Percentiles rank a stretch among this genome's conserved stretches.
Evolutionary conservation across 1,284 basidiomycete species (phyloP).

Genomic region (Leccinum holopus): DNA sequence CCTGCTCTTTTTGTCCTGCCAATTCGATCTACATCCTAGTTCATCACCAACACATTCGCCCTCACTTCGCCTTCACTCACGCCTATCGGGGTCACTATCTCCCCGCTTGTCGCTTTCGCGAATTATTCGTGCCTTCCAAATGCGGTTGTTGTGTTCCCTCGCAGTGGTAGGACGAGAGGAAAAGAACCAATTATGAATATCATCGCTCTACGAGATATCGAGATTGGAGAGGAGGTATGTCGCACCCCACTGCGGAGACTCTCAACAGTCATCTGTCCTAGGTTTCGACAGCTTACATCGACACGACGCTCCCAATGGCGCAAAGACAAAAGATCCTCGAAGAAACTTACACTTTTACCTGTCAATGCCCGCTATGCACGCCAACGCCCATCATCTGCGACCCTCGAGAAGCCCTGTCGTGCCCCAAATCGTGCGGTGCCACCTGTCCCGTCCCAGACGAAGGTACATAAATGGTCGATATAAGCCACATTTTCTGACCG

Average conservation of each 20-base stretch:
- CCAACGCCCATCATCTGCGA: conserved; percentile 44
- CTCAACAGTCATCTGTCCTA: conserved; percentile 24
- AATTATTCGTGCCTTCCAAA: conserved; percentile 95
- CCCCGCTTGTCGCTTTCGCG: conserved; percentile 75
- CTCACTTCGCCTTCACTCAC: conserved; percentile 73
- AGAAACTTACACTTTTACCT: conserved; percentile 81
- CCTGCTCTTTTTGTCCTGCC: not conserved
- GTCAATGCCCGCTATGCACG: conserved; percentile 65
- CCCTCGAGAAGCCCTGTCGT: conserved; percentile 66
- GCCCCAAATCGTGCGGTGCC: conserved; percentile 64
- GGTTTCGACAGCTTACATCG: conserved; percentile 80
- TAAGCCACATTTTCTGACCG: conserved; percentile 2
- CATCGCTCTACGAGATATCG: conserved; percentile 66
- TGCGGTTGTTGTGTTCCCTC: conserved; percentile 86
- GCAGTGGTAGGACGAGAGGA: conserved; percentile 35
- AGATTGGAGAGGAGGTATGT: conserved; percentile 67
- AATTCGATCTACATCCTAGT: conserved; percentile 44
- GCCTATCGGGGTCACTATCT: conserved; percentile 79
- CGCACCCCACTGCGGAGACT: not conserved
- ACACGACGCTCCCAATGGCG: conserved; percentile 66
- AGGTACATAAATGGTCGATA: conserved; percentile 40
- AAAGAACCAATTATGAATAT: conserved; percentile 70
- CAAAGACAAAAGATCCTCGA: conserved; percentile 59
- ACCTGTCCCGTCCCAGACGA: conserved; percentile 55
- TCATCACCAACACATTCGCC: conserved; percentile 87